Evolutionary conservation across 768 basidiomycete genomes (phyloP).

Genomic region (Serpula lacrymans): DNA sequence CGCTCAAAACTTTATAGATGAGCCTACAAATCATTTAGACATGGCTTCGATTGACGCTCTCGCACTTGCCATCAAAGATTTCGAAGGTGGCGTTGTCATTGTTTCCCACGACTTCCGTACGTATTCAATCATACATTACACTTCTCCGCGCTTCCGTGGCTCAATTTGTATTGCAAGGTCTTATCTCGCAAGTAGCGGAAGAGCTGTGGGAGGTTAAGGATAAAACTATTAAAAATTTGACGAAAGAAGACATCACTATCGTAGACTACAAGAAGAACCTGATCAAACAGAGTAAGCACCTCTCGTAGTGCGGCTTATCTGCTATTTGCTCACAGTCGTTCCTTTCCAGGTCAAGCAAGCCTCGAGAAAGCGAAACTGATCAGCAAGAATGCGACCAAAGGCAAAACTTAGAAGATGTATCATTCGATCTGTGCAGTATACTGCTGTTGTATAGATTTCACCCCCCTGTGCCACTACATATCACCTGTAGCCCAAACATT

Average conservation of each 20-base stretch:
- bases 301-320: constrained; percentile 2
- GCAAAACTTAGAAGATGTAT: constrained; percentile 49
- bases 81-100: constrained; percentile 97
- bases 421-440: background rate
- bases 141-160: background rate
- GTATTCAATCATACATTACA: constrained; percentile 27
- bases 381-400: constrained; percentile 75
- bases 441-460: constrained; percentile 5
- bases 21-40: constrained; percentile 97
- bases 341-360: constrained; percentile 62
- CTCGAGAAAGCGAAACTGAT: constrained; percentile 94
- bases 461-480: background rate
- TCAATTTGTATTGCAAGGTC: constrained; percentile 43
- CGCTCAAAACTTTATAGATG: constrained; percentile 46
- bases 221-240: constrained; percentile 88
- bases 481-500: background rate
- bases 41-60: constrained; percentile 98
- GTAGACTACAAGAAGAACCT: constrained; percentile 91
- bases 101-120: constrained; percentile 99
- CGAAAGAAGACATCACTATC: constrained; percentile 88
- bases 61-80: constrained; percentile 93
- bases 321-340: constrained; percentile 5
- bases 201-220: constrained; percentile 99
- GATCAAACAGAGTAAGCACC: constrained; percentile 66
- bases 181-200: constrained; percentile 97